These are phyloP conservation scores for Beauveria pseudobassiana DNA, from an alignment of 2,329 filamentous ascomycete species.

Conservation along the genomic window DNA sequence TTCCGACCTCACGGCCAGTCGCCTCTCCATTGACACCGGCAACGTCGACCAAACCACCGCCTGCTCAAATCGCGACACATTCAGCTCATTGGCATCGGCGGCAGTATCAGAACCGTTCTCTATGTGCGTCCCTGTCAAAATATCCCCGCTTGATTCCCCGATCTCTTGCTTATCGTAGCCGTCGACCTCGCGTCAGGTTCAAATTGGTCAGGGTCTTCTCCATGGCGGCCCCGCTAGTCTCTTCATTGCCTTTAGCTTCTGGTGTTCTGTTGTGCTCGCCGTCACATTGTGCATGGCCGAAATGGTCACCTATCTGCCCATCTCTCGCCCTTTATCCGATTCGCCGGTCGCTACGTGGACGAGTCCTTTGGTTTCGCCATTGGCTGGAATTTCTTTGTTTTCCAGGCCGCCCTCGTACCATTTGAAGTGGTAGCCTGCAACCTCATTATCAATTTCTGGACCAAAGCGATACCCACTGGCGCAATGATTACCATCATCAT, in stretches of 20 bases:
- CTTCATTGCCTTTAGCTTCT: slow-evolving; percentile 53
- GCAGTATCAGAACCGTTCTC: slow-evolving; percentile 55
- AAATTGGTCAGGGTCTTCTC: slow-evolving; percentile 51
- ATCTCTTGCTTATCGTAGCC: slow-evolving; percentile 12
- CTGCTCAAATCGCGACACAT: slow-evolving; percentile 50
- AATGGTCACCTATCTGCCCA: slow-evolving; percentile 70
- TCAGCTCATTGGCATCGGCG: slow-evolving; percentile 55
- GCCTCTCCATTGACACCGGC: slow-evolving; percentile 15
- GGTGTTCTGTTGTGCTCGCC: slow-evolving; percentile 54
- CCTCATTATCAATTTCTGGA: slow-evolving; percentile 57
- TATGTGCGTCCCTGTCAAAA: slow-evolving; percentile 33
- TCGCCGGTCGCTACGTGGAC: slow-evolving; percentile 68
- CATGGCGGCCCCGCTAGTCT: slow-evolving; percentile 52
- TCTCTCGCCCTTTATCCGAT: slow-evolving; percentile 71
- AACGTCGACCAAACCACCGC: slow-evolving; percentile 39
- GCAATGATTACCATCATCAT: slow-evolving; percentile 52
- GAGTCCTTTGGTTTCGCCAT: slow-evolving; percentile 67
- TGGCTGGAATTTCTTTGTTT: slow-evolving; percentile 69
- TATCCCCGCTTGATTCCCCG: slow-evolving; percentile 3
- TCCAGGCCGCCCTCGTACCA: slow-evolving; percentile 59
- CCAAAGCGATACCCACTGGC: slow-evolving; percentile 49
- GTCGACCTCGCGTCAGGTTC: slow-evolving; percentile 28
- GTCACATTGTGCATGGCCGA: slow-evolving; percentile 60
- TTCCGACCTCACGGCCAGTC: slow-evolving; percentile 7
- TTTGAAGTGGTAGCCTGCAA: slow-evolving; percentile 62